These are phyloP conservation scores for Ceratobasidium sp. DNA, from an alignment of 1,284 basidiomycete species.

Conservation along the genomic window DNA sequence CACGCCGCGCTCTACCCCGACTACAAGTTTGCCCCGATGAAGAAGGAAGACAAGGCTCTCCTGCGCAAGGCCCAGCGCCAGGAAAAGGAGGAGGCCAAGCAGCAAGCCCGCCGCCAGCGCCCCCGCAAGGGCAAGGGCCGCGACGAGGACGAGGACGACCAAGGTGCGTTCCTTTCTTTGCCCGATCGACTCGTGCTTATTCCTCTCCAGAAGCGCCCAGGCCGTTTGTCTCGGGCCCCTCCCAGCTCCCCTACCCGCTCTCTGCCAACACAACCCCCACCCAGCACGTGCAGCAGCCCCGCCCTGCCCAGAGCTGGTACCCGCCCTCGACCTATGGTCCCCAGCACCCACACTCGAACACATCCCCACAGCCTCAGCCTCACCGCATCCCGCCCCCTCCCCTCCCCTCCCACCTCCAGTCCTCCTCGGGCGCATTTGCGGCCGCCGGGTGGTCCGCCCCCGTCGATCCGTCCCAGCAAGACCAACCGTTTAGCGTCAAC, in stretches of 20 bases:
- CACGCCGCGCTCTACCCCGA: constrained; percentile 70
- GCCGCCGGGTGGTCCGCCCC: constrained; percentile 39
- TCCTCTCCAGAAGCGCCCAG: constrained; percentile 15
- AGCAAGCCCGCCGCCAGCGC: constrained; percentile 42
- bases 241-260: constrained; percentile 36
- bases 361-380: constrained; percentile 9
- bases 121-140: constrained; percentile 38
- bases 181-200: constrained; percentile 31
- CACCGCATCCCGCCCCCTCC: constrained; percentile 11
- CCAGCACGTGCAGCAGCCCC: constrained; percentile 9
- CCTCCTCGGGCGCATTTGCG: constrained; percentile 11
- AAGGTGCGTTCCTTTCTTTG: constrained; percentile 18
- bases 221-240: background rate
- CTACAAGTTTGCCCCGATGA: constrained; percentile 77
- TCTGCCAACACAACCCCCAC: constrained; percentile 13
- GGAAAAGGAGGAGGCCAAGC: constrained; percentile 53
- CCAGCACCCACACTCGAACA: constrained; percentile 22
- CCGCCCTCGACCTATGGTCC: constrained; percentile 32
- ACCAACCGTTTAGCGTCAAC: constrained; percentile 35
- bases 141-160: constrained; percentile 7
- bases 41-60: constrained; percentile 67
- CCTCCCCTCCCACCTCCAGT: constrained; percentile 4
- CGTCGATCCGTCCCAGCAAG: constrained; percentile 31
- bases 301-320: constrained; percentile 2
- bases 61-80: constrained; percentile 54